Base-by-base conservation (phyloP, 2,329 filamentous ascomycete genomes). In the Aspergillus aculeatus region DNA sequence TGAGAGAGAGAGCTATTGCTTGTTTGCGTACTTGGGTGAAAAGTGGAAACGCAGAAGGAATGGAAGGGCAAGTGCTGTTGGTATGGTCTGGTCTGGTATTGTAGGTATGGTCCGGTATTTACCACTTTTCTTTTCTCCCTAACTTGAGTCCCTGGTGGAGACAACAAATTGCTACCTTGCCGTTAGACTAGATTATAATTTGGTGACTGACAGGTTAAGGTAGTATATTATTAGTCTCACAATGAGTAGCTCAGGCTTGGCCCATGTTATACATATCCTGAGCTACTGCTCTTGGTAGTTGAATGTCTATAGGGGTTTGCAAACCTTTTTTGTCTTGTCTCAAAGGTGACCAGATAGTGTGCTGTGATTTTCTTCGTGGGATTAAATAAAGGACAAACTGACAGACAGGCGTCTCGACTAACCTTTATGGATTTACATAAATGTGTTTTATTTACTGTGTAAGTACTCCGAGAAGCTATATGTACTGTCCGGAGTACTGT, bases 41-140 rank as follows among this genome's bases (percentile, higher is more conserved):
- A 44, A 44, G 38, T 44, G 38, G 38, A 44, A 44, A 44, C 38
- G 6, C 38, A 44, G 38, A 44, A 44, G 38, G 38, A 44, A 44
- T 44, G 16, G 38, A 44, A 44, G 38, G 4, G 38, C 16, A 19
- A 44, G 16, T 50, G 29, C 31, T 19, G 12, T 3, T 11, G 24
- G 49, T 53, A 52, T 47, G 55, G 55, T 57, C 14, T 47, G 50
- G 32, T 32, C 14, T 47, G 50, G 32, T 32, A n/a, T 10, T 16
- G 23, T 32, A 10, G 26, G 55, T 57, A 16, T 32, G n/a, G 56
- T 52, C 35, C 52, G n/a, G 56, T 57, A 53, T 24, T 57, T 57
- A 52, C 56, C 49, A 31, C 14, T 19, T 7, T 23, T 29, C 10
- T 29, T 9, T 29, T 29, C 26, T 29, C 26, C 26, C 26, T 9